Conservation (phyloP, 169 alveolate genomes). For the Cryptosporidium felis region DNA sequence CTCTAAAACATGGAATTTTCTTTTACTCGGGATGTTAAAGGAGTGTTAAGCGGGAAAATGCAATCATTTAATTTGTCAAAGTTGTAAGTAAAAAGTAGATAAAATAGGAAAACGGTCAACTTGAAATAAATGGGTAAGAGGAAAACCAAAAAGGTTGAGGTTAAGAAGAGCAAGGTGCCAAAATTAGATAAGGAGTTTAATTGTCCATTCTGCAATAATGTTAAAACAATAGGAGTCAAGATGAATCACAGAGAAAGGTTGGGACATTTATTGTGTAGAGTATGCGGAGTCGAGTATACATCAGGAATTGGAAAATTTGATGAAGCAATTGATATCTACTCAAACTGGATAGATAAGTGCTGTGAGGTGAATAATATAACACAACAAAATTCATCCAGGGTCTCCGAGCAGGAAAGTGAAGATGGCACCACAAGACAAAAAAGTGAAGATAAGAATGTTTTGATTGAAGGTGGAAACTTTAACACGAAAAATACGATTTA, state of each 20-base stretch:
- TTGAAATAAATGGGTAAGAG: slow-evolving; percentile 85
- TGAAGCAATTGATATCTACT: slow-evolving; percentile 89
- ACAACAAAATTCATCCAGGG: neutral
- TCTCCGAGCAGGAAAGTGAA: neutral
- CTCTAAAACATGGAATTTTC: too few relatives aligned
- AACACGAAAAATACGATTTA: neutral
- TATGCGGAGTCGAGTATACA: slow-evolving; percentile 86
- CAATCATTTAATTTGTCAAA: too few relatives aligned
- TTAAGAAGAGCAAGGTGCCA: slow-evolving; percentile 78
- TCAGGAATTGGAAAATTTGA: slow-evolving; percentile 81
- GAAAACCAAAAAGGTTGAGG: slow-evolving; percentile 78
- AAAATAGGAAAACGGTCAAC: too few relatives aligned
- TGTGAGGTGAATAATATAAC: slow-evolving; percentile 75
- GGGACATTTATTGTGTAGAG: slow-evolving; percentile 83
- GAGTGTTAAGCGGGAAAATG: too few relatives aligned
- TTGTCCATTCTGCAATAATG: slow-evolving; percentile 94
- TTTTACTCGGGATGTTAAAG: too few relatives aligned
- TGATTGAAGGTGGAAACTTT: neutral
- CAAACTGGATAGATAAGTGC: slow-evolving; percentile 91
- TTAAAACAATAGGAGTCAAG: slow-evolving; percentile 87
- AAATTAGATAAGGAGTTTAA: slow-evolving; percentile 92
- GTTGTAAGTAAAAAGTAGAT: too few relatives aligned
- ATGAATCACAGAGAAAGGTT: slow-evolving; percentile 77
- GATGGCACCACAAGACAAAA: neutral
- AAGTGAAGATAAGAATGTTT: neutral